These are phyloP conservation scores for Albugo candida DNA, from an alignment of 352 stramenopile species.

Conservation along the genomic window DNA sequence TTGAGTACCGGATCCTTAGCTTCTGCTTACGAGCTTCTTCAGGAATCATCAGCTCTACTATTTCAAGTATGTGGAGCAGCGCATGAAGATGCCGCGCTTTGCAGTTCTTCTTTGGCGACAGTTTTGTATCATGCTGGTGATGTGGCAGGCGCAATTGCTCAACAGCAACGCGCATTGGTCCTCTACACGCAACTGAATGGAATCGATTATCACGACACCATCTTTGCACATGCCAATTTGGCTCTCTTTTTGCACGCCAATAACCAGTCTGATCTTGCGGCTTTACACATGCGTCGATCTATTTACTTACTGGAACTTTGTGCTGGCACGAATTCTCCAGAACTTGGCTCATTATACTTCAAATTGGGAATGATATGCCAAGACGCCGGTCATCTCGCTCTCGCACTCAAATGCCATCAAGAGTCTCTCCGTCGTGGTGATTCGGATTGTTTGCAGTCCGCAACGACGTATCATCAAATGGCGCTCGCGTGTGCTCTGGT, in stretches of 20 bases:
- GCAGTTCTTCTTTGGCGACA: slow-evolving; percentile 80
- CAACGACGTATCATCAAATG: slow-evolving; percentile 79
- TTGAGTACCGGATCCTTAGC: slow-evolving; percentile 54
- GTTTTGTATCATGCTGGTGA: slow-evolving; percentile 87
- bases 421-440: slow-evolving; percentile 74
- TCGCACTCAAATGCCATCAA: slow-evolving; percentile 77
- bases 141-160: slow-evolving; percentile 64
- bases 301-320: slow-evolving; percentile 89
- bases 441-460: slow-evolving; percentile 70
- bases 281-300: slow-evolving; percentile 78
- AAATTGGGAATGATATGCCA: slow-evolving; percentile 91
- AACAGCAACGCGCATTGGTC: slow-evolving; percentile 81
- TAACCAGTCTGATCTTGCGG: slow-evolving; percentile 61
- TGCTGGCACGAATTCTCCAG: slow-evolving; percentile 74
- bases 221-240: slow-evolving; percentile 81
- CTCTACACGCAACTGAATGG: slow-evolving; percentile 83
- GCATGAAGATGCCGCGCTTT: slow-evolving; percentile 85
- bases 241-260: slow-evolving; percentile 82
- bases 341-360: slow-evolving; percentile 83
- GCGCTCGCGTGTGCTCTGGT: slow-evolving; percentile 56
- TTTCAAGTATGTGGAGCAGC: slow-evolving; percentile 86
- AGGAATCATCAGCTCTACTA: slow-evolving; percentile 83
- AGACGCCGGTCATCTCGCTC: slow-evolving; percentile 65
- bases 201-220: slow-evolving; percentile 84
- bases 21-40: slow-evolving; percentile 64